These are phyloP conservation scores for Phialemonium atrogriseum DNA, from an alignment of 2,329 filamentous ascomycete genomes.

Conservation along the genomic window DNA sequence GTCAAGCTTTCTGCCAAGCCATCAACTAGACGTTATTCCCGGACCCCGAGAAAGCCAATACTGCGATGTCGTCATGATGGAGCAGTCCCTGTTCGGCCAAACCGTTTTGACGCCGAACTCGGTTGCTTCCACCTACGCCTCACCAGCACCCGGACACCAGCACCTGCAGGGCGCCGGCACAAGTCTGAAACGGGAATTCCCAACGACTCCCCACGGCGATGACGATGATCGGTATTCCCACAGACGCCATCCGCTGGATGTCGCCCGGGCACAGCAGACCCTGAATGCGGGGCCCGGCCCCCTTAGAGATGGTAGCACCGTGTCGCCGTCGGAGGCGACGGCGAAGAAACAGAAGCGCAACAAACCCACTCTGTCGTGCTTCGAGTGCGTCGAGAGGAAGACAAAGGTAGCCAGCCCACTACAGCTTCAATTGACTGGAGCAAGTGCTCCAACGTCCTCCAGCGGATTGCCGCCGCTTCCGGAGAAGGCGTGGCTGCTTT, in stretches of 20 bases:
- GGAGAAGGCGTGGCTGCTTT: too few species aligned
- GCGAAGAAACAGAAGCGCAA: constrained; percentile 76
- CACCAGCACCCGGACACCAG: background rate
- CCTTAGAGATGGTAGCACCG: constrained; percentile 15
- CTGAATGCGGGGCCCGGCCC: too few species aligned
- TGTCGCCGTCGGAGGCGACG: constrained; percentile 26
- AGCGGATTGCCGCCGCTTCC: too few species aligned
- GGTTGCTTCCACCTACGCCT: constrained; percentile 1
- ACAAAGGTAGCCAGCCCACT: too few species aligned
- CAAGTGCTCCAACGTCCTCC: too few species aligned
- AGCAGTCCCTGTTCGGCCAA: background rate
- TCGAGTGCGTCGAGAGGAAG: constrained; percentile 74
- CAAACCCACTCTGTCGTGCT: constrained; percentile 72
- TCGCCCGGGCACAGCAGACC: too few species aligned
- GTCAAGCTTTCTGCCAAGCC: too few species aligned
- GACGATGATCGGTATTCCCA: too few species aligned
- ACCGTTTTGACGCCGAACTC: constrained; percentile 1
- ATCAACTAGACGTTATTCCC: background rate
- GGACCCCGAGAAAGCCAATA: background rate
- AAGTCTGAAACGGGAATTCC: too few species aligned
- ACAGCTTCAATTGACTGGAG: too few species aligned
- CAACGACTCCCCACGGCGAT: too few species aligned
- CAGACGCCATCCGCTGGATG: too few species aligned
- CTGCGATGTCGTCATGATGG: constrained; percentile 3
- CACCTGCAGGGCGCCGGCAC: background rate